Conservation (phyloP, 2,329 filamentous ascomycete species). For the Polychaeton citri region DNA sequence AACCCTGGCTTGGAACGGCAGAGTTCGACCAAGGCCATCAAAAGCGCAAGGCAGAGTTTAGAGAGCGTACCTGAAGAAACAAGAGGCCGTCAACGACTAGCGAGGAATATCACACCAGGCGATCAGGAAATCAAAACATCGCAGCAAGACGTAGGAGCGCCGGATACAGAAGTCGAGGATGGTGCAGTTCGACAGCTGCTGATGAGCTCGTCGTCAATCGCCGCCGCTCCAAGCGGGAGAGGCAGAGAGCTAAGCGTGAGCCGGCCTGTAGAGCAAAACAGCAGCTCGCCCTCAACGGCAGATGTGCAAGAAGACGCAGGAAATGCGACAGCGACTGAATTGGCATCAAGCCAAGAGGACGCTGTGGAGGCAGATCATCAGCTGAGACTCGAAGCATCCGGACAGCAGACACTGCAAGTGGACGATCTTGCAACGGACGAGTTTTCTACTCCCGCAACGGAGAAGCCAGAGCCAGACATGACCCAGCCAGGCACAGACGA, state of each 20-base stretch:
- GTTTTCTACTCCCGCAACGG: background rate
- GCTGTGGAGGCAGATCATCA: background rate
- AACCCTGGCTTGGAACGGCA: background rate
- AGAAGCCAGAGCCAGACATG: background rate
- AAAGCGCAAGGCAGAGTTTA: conserved; percentile 5
- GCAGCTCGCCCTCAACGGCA: no score
- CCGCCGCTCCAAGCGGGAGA: no score
- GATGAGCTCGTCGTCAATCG: no score
- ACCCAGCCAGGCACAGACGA: background rate
- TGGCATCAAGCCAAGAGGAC: background rate
- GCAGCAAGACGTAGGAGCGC: no score
- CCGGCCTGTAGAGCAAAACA: no score
- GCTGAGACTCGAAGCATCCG: background rate
- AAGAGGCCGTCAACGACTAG: no score
- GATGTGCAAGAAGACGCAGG: no score
- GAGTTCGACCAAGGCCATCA: conserved; percentile 1
- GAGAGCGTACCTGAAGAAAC: conserved; percentile 11
- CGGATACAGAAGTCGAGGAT: no score
- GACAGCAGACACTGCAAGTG: background rate
- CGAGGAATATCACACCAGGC: no score
- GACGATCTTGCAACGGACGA: background rate
- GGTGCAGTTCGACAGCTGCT: no score
- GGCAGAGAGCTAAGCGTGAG: no score
- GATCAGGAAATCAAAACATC: no score
- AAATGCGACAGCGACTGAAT: background rate